Evolutionary conservation across 345 rosid genomes (phyloP), one percentile per base, ranked within the genome.

Genomic region (Eucalyptus brandiana): DNA sequence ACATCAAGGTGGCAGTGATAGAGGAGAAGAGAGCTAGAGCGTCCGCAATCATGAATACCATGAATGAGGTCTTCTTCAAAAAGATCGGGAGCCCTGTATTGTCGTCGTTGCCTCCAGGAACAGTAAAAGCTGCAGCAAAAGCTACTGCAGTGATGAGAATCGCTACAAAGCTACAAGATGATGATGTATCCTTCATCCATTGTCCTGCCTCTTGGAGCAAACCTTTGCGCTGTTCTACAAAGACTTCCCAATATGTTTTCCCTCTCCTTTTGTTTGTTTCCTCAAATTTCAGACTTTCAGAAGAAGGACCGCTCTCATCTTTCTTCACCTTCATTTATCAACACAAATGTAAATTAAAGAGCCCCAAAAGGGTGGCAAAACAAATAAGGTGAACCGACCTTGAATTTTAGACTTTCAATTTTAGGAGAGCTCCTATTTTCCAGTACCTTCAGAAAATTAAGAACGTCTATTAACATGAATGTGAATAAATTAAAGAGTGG

Each of bases 221-320:
- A 4, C 3, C 80, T 67, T 67, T 67, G 23, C 23, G 80, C 3
- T 67, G 12, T 32, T 67, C 42, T 67, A 30, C 12, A 67, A 67
- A 67, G 2, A 2, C 2, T 4, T 67, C 42, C 42, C 12, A 16
- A 3, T 67, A 16, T 0, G 80, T 15, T 67, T n/a, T 67, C 17
- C 21, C 60, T 4, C 60, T 23, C 12, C 28, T 24, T 23, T 56
- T 2, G 9, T 23, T 2, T 0, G 2, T 4, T 12, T 1, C 0
- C 0, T 47, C 45, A 1, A 16, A 13, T 67, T 32, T 1, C 80
- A 16, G 40, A 32, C 80, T 7, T 67, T 4, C 0, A 49, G 51
- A 8, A 65, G 40, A 67, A 67, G 40, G 40, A 67, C 4, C 17
- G 40, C 21, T 67, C 21, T 17, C 3, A 13, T 4, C 80, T 67